These are phyloP conservation scores for Coemansia sp. DNA, from an alignment of 192 early-diverging fungal species.

Conservation along the genomic window DNA sequence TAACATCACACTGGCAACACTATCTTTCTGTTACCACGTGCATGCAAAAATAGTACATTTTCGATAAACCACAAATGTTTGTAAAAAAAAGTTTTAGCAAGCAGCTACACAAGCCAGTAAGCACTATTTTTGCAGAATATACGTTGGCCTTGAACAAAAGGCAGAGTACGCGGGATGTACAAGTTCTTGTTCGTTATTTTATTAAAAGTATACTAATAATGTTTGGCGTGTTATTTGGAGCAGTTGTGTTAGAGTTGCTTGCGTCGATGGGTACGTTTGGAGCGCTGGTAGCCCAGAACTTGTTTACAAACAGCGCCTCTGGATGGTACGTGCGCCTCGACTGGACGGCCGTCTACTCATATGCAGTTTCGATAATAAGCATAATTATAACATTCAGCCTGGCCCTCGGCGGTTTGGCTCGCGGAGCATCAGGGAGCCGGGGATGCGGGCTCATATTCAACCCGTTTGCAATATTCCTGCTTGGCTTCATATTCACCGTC, in stretches of 20 bases:
- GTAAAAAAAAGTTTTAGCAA: not conserved
- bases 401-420: slow-evolving; percentile 28
- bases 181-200: not conserved
- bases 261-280: slow-evolving; percentile 49
- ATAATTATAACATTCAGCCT: slow-evolving; percentile 23
- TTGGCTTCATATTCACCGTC: slow-evolving; percentile 34
- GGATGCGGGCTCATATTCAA: slow-evolving; percentile 28
- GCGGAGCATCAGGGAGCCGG: slow-evolving; percentile 9
- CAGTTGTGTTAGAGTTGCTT: slow-evolving; percentile 36
- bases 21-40: not conserved
- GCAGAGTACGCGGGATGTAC: not conserved
- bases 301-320: slow-evolving; percentile 47
- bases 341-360: slow-evolving; percentile 46
- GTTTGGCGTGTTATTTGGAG: slow-evolving; percentile 33
- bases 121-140: not conserved
- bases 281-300: slow-evolving; percentile 37
- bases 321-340: slow-evolving; percentile 44
- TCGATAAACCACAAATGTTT: slow-evolving; percentile 5
- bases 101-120: not conserved
- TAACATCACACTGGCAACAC: not conserved
- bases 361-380: slow-evolving; percentile 34
- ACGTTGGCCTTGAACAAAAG: not conserved
- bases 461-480: slow-evolving; percentile 23
- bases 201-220: slow-evolving; percentile 5
- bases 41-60: not conserved